These are phyloP conservation scores for Trichoderma koningii DNA, from an alignment of 2,329 filamentous ascomycete genomes.

Conservation along the genomic window DNA sequence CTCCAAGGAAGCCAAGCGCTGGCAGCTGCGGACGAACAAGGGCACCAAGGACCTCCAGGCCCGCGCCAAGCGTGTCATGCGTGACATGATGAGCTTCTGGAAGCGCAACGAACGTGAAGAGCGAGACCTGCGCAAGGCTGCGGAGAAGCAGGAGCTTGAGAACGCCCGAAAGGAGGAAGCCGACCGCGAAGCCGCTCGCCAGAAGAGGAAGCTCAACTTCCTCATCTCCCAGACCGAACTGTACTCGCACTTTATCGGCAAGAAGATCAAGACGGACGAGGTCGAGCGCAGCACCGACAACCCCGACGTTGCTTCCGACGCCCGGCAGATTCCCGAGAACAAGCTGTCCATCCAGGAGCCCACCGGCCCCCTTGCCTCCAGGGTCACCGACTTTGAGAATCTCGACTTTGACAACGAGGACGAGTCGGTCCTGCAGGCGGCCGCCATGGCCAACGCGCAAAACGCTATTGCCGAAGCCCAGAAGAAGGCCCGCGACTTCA, in stretches of 20 bases:
- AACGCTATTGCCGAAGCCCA: slow-evolving; percentile 94
- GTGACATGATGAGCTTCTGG: slow-evolving; percentile 99
- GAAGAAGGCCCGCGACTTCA: slow-evolving; percentile 89
- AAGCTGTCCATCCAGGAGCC: slow-evolving; percentile 55
- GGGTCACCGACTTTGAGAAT: slow-evolving; percentile 91
- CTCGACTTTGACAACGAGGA: slow-evolving; percentile 96
- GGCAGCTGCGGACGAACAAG: slow-evolving; percentile 98
- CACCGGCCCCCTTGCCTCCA: slow-evolving; percentile 58
- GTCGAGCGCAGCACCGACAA: slow-evolving; percentile 89
- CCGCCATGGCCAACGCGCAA: slow-evolving; percentile 93
- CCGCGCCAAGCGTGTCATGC: slow-evolving; percentile 95
- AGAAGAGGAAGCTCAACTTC: slow-evolving; percentile 99
- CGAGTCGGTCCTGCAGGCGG: slow-evolving; percentile 75
- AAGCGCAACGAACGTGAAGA: slow-evolving; percentile 98
- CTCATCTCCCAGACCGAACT: slow-evolving; percentile 97
- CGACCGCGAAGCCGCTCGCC: slow-evolving; percentile 92
- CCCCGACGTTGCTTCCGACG: slow-evolving; percentile 64
- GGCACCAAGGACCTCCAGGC: slow-evolving; percentile 97
- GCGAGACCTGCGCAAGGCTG: slow-evolving; percentile 87
- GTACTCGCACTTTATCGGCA: slow-evolving; percentile 98
- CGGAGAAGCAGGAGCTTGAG: slow-evolving; percentile 93
- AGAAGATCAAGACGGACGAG: slow-evolving; percentile 98
- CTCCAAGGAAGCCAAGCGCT: slow-evolving; percentile 94
- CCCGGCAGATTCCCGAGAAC: slow-evolving; percentile 44
- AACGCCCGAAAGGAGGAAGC: slow-evolving; percentile 96